Percentiles rank a stretch among this genome's conserved stretches.
phyloP scores from a whole-genome alignment of 2,329 filamentous ascomycete species.

The Endoconidiophora polonica region DNA sequence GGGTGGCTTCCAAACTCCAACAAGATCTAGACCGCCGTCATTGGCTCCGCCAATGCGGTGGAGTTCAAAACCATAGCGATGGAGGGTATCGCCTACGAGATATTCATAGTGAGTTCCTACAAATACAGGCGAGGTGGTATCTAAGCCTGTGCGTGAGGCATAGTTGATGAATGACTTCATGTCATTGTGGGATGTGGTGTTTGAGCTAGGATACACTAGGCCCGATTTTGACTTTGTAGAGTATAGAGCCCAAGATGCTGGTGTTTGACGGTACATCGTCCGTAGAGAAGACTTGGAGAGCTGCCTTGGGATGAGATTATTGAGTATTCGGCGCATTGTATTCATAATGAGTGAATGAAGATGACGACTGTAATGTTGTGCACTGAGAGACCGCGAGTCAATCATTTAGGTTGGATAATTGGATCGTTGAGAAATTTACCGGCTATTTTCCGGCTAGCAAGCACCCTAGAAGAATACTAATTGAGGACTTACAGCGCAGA shows the following conservation, averaged over 20 bases:
- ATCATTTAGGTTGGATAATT: too few relatives aligned
- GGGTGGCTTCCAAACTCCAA: conserved; percentile 52
- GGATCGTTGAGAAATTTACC: too few relatives aligned
- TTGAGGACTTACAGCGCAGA: too few relatives aligned
- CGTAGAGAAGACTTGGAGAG: too few relatives aligned
- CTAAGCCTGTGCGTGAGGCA: conserved; percentile 38
- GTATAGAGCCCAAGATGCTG: neutral
- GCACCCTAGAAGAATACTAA: too few relatives aligned
- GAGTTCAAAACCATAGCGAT: conserved; percentile 46
- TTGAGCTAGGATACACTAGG: conserved; percentile 9
- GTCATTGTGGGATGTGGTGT: conserved; percentile 33
- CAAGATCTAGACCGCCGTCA: conserved; percentile 58
- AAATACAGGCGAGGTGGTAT: conserved; percentile 41
- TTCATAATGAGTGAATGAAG: too few relatives aligned
- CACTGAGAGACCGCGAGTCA: too few relatives aligned
- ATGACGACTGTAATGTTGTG: too few relatives aligned
- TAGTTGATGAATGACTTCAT: conserved; percentile 49
- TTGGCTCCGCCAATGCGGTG: conserved; percentile 46
- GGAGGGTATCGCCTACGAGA: conserved; percentile 38
- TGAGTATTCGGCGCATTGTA: too few relatives aligned
- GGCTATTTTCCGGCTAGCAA: too few relatives aligned
- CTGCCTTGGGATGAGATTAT: too few relatives aligned
- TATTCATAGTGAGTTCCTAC: conserved; percentile 68
- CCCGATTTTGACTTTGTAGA: neutral
- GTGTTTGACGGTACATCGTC: too few relatives aligned